phyloP scores from a whole-genome alignment of 2,329 filamentous ascomycete species.

The Sclerotinia borealis region DNA sequence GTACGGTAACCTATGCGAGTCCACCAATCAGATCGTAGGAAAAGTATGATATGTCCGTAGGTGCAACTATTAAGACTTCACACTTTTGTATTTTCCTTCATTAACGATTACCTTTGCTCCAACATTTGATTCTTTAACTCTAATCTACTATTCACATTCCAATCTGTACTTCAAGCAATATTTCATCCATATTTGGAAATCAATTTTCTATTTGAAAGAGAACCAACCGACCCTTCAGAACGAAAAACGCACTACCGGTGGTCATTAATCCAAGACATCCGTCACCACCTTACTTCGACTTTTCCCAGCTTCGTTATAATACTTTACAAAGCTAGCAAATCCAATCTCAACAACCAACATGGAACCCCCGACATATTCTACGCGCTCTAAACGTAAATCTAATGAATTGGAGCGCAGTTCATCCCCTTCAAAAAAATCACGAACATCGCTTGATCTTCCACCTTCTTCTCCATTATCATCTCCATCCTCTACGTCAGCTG shows the following conservation, averaged over 20 bases:
- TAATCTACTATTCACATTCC: too few species aligned
- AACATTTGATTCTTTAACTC: too few species aligned
- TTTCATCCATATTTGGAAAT: not conserved
- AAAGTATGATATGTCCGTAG: not conserved
- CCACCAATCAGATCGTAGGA: not conserved
- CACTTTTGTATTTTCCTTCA: not conserved
- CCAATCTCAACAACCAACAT: not conserved
- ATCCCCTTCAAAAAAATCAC: slow-evolving; percentile 7
- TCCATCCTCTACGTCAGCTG: slow-evolving; percentile 9
- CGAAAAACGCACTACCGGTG: not conserved
- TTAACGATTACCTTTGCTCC: too few species aligned
- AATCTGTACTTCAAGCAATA: too few species aligned
- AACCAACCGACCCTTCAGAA: not conserved
- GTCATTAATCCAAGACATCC: not conserved
- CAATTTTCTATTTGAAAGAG: not conserved
- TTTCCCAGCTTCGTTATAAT: not conserved
- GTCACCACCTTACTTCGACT: not conserved
- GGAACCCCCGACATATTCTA: slow-evolving; percentile 11
- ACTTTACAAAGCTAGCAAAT: not conserved
- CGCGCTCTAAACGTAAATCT: slow-evolving; percentile 11
- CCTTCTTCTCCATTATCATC: slow-evolving; percentile 10
- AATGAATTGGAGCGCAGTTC: not conserved
- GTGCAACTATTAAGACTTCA: not conserved
- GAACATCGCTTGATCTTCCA: slow-evolving; percentile 1
- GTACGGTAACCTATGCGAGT: not conserved